These are phyloP conservation scores for Coffea canephora DNA, from an alignment of 257 asterid genomes.

Conservation along the genomic window DNA sequence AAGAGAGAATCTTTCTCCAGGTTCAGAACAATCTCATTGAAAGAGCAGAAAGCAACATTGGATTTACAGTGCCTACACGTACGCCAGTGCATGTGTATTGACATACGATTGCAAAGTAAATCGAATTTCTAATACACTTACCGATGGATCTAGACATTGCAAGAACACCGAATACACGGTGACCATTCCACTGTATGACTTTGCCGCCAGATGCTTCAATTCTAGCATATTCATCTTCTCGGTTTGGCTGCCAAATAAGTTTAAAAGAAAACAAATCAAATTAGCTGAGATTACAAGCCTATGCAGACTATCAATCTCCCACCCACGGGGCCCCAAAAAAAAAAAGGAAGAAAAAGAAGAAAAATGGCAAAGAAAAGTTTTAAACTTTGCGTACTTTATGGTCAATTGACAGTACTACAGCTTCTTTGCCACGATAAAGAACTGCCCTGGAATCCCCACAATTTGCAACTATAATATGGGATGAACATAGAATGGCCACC, in stretches of 20 bases:
- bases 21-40: neutral
- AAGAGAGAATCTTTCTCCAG: neutral
- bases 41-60: neutral
- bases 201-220: conserved; percentile 89
- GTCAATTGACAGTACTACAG: conserved; percentile 60
- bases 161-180: conserved; percentile 89
- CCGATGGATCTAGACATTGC: conserved; percentile 95
- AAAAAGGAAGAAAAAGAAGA: neutral
- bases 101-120: neutral
- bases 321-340: neutral
- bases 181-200: conserved; percentile 90
- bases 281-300: conserved; percentile 10
- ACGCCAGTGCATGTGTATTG: neutral
- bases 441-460: conserved; percentile 92
- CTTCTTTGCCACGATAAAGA: conserved; percentile 85
- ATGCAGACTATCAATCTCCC: neutral
- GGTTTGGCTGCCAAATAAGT: conserved; percentile 49
- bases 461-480: conserved; percentile 75
- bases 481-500: conserved; percentile 70
- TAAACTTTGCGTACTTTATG: conserved; percentile 51
- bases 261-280: conserved; percentile 3
- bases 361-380: conserved; percentile 4
- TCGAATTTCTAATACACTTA: conserved; percentile 28
- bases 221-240: conserved; percentile 84
- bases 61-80: neutral